phyloP scores from a whole-genome alignment of 2,329 filamentous ascomycete species.

The Incumbomyces lentus region DNA sequence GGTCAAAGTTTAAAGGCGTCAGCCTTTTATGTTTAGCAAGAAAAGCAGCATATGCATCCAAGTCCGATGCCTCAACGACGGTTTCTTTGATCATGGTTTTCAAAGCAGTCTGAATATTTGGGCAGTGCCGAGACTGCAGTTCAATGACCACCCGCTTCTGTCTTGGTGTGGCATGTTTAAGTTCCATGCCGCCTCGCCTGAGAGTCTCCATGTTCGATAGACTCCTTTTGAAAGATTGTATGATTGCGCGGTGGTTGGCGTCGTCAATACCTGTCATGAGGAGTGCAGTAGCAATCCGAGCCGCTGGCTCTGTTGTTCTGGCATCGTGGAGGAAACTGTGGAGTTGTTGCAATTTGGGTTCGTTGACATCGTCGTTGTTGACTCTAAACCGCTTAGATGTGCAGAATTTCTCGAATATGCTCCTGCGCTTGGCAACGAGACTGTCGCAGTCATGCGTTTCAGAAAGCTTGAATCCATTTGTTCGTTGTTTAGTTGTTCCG shows the following conservation, averaged over 20 bases:
- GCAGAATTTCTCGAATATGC: conserved; percentile 32
- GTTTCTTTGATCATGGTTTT: conserved; percentile 36
- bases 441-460: conserved; percentile 28
- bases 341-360: conserved; percentile 29
- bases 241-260: conserved; percentile 9
- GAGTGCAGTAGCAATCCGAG: conserved; percentile 12
- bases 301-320: neutral
- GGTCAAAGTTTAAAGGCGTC: conserved; percentile 35
- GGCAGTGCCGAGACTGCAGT: conserved; percentile 34
- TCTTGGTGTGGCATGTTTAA: too few species aligned
- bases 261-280: conserved; percentile 11
- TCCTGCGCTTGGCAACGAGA: conserved; percentile 27
- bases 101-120: conserved; percentile 36
- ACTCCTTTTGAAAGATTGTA: conserved; percentile 3
- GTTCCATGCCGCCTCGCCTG: too few species aligned
- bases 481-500: neutral
- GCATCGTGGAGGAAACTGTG: conserved; percentile 6
- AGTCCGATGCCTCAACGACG: conserved; percentile 29
- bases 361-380: conserved; percentile 31
- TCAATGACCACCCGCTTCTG: conserved; percentile 24
- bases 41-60: conserved; percentile 30
- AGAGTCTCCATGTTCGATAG: too few species aligned
- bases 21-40: conserved; percentile 30
- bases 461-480: conserved; percentile 28
- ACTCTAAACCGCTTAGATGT: conserved; percentile 29